These are phyloP conservation scores for Theileria sp. DNA, from an alignment of 169 alveolate species.

Conservation along the genomic window DNA sequence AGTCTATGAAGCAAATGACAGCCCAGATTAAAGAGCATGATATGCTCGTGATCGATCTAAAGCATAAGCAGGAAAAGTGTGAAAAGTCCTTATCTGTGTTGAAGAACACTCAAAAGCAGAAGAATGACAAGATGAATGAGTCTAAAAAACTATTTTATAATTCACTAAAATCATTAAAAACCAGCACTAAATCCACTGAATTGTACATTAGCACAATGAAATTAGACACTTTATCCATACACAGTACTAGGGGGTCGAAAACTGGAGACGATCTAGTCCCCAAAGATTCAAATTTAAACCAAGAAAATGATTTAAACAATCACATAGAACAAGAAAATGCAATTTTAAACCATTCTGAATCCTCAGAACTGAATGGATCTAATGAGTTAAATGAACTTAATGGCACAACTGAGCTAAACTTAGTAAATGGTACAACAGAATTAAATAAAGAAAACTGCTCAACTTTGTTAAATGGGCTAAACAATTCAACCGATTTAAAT, in stretches of 20 bases:
- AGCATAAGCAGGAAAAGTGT: constrained; percentile 41
- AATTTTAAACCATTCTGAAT: background rate
- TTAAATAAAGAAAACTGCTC: background rate
- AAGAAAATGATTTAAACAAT: too few species aligned
- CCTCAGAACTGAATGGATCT: background rate
- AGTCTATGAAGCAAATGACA: constrained; percentile 14
- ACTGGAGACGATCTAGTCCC: background rate
- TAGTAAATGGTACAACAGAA: background rate
- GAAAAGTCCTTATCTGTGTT: constrained; percentile 12
- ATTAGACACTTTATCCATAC: constrained; percentile 13
- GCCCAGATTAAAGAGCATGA: constrained; percentile 47
- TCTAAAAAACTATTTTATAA: constrained; percentile 9
- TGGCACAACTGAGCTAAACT: background rate
- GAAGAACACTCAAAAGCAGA: constrained; percentile 1
- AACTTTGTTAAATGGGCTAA: background rate
- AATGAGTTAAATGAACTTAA: background rate
- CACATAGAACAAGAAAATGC: too few species aligned
- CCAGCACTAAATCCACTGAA: constrained; percentile 19
- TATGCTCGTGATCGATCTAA: constrained; percentile 43
- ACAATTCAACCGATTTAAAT: background rate
- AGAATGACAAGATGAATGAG: constrained; percentile 21
- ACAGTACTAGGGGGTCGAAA: background rate
- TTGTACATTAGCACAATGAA: constrained; percentile 30
- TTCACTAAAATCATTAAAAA: background rate
- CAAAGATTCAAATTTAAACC: background rate